Evolutionary conservation across 2,329 filamentous ascomycete species (phyloP).

Genomic region (Colletotrichum musae): DNA sequence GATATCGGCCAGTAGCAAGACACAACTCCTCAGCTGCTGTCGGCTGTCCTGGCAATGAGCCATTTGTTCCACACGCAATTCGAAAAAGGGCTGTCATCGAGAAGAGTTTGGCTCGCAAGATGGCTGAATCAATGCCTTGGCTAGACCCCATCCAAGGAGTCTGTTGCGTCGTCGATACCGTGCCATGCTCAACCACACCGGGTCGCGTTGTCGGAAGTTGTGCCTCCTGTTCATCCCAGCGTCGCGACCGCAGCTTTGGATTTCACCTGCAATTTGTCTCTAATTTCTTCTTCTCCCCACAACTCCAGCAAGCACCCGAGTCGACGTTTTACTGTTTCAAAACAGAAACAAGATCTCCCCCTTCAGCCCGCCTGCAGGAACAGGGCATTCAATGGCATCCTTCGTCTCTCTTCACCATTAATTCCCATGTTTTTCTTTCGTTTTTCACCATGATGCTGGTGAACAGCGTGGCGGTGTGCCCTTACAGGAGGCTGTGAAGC

Average conservation of each 20-base stretch:
- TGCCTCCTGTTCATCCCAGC: slow-evolving; percentile 4
- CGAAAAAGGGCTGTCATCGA: background rate
- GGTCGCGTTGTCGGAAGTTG: background rate
- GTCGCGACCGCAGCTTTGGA: slow-evolving; percentile 14
- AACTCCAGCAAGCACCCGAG: background rate
- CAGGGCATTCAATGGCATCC: slow-evolving; percentile 17
- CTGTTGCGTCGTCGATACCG: background rate
- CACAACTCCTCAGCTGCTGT: background rate
- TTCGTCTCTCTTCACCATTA: background rate
- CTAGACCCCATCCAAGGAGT: background rate
- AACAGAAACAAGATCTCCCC: background rate
- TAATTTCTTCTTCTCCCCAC: background rate
- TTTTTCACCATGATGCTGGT: slow-evolving; percentile 12
- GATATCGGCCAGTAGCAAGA: background rate
- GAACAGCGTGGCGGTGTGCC: slow-evolving; percentile 19
- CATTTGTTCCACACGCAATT: background rate
- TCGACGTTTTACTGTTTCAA: slow-evolving; percentile 3
- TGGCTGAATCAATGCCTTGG: background rate
- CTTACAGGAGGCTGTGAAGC: slow-evolving; percentile 35
- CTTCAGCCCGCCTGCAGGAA: slow-evolving; percentile 24
- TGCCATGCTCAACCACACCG: background rate
- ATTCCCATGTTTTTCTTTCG: background rate
- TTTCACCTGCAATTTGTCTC: background rate
- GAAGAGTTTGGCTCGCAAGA: background rate
- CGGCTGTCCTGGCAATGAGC: background rate